Conservation (phyloP, 257 asterid genomes). For the Solanum chiquidenum region DNA sequence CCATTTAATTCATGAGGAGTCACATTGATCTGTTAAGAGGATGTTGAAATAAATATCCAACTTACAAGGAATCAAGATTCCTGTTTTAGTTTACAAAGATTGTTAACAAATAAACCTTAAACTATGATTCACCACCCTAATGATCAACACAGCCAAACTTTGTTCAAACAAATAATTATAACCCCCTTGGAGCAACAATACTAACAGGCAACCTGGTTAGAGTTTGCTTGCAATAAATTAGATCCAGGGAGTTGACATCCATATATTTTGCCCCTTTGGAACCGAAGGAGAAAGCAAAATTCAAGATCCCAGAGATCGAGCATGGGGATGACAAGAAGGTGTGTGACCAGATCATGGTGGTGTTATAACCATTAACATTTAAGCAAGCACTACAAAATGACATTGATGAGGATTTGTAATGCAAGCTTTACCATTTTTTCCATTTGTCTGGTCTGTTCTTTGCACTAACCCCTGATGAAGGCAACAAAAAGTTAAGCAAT, state of each 20-base stretch:
- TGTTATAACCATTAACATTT: neutral
- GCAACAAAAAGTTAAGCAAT: conserved; percentile 17
- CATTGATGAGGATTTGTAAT: neutral
- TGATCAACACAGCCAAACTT: no score
- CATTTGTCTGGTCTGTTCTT: neutral
- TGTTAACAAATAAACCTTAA: no score
- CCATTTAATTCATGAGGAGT: neutral
- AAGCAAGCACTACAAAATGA: neutral
- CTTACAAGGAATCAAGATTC: no score
- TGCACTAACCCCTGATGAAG: neutral
- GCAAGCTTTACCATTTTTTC: neutral
- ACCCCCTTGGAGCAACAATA: neutral
- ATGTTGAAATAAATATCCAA: no score
- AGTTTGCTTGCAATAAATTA: neutral
- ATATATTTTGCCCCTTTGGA: neutral
- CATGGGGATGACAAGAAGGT: neutral
- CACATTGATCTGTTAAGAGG: no score
- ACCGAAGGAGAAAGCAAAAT: neutral
- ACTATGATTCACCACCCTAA: no score
- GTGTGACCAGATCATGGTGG: neutral
- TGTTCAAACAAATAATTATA: no score
- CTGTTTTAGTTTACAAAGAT: no score
- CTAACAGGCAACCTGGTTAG: neutral
- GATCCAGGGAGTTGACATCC: neutral
- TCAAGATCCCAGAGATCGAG: neutral